A percentile compares a stretch with the other conserved stretches of the same genome.
phyloP scores from a whole-genome alignment of 768 basidiomycete genomes.

The Boletus pseudopeckii region DNA sequence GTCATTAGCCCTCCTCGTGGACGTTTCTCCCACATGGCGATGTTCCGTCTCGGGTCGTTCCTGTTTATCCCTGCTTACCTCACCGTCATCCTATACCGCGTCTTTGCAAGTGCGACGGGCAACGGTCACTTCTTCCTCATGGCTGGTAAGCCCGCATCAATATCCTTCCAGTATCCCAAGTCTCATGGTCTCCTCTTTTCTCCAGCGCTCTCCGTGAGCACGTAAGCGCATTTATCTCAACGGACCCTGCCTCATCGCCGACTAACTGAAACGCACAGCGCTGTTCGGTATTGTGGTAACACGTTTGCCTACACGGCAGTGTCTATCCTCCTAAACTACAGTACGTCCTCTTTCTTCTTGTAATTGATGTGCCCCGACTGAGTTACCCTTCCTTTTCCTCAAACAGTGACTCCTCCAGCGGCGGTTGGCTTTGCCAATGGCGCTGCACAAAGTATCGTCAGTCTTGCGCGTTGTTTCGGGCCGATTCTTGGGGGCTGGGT shows the following conservation, averaged over 20 bases:
- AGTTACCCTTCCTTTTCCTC: not conserved
- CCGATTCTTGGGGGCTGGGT: conserved; percentile 85
- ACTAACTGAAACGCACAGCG: conserved; percentile 42
- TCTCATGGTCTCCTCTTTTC: conserved; percentile 5
- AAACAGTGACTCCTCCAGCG: conserved; percentile 82
- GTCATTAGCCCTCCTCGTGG: conserved; percentile 67
- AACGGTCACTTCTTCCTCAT: conserved; percentile 80
- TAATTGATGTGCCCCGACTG: not conserved
- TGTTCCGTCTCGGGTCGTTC: conserved; percentile 85
- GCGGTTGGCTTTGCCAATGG: conserved; percentile 93
- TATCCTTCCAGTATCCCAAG: not conserved
- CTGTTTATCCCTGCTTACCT: conserved; percentile 91
- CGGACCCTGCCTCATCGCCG: not conserved
- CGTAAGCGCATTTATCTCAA: conserved; percentile 46
- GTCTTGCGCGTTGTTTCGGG: conserved; percentile 86
- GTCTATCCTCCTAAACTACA: conserved; percentile 84
- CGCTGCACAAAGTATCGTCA: conserved; percentile 92
- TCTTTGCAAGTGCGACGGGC: conserved; percentile 63
- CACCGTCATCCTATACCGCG: conserved; percentile 68
- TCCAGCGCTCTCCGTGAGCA: conserved; percentile 72
- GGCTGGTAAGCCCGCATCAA: conserved; percentile 50
- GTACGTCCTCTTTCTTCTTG: conserved; percentile 36
- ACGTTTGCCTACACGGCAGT: conserved; percentile 91
- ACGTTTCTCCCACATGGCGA: conserved; percentile 78
- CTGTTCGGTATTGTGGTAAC: conserved; percentile 80